Conservation (phyloP, 192 early-diverging fungal species). For the Podila clonocystis region DNA sequence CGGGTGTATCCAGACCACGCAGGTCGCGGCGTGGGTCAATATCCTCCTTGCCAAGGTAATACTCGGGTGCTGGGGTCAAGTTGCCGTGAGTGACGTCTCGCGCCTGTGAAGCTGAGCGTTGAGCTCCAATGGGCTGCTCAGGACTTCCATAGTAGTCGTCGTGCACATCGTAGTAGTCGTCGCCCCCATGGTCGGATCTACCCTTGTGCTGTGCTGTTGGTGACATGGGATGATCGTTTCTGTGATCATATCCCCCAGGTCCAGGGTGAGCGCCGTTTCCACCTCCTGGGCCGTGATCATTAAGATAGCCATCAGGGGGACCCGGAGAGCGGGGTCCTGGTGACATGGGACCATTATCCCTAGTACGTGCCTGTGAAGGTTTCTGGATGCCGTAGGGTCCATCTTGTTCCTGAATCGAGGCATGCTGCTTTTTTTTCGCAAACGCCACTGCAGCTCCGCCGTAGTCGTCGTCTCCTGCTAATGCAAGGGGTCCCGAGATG, state of each 20-base stretch:
- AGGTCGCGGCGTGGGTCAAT: slow-evolving; percentile 32
- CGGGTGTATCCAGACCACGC: slow-evolving; percentile 22
- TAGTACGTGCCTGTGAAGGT: not conserved
- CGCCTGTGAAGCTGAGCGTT: not conserved
- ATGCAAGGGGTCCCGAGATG: slow-evolving; percentile 36
- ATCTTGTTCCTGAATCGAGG: not conserved
- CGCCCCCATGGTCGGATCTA: slow-evolving; percentile 1
- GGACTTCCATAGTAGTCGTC: slow-evolving; percentile 22
- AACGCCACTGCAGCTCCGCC: not conserved
- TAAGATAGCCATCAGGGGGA: not conserved
- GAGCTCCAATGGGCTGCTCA: slow-evolving; percentile 12
- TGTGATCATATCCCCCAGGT: too few species aligned
- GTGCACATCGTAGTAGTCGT: slow-evolving; percentile 18
- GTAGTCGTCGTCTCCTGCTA: slow-evolving; percentile 5
- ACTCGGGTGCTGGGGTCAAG: slow-evolving; percentile 27
- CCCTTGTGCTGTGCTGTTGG: not conserved
- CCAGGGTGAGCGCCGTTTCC: too few species aligned
- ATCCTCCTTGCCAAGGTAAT: slow-evolving; percentile 38
- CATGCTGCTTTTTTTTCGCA: not conserved
- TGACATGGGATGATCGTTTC: too few species aligned
- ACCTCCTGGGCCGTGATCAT: too few species aligned
- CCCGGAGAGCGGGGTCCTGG: not conserved
- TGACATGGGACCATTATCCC: not conserved
- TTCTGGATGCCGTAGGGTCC: not conserved
- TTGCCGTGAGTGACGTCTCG: slow-evolving; percentile 12